A percentile compares a stretch with the other conserved stretches of the same genome.
These are phyloP conservation scores for Aspergillus conjunctus DNA, from an alignment of 495 filamentous ascomycete genomes.

Conservation along the genomic window DNA sequence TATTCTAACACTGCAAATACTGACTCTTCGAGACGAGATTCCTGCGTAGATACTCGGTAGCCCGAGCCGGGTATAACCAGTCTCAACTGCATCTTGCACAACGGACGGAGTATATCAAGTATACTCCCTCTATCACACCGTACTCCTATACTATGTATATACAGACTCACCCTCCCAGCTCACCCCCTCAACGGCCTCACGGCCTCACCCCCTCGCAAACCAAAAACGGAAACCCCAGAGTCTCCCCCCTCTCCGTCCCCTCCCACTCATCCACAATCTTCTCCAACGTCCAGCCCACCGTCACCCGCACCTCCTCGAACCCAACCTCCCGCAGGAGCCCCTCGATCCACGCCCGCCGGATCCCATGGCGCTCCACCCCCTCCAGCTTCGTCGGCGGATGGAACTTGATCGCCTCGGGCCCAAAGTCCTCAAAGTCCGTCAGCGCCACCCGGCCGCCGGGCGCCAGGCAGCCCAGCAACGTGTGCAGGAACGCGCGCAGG, in stretches of 20 bases:
- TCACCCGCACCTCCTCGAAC: constrained; percentile 48
- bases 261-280: constrained; percentile 49
- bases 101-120: too few relatives aligned
- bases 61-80: too few relatives aligned
- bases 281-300: constrained; percentile 44
- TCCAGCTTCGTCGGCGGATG: constrained; percentile 54
- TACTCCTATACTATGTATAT: too few relatives aligned
- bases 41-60: too few relatives aligned
- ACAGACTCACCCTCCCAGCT: too few relatives aligned
- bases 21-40: too few relatives aligned
- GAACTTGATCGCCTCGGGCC: constrained; percentile 51
- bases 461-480: constrained; percentile 45
- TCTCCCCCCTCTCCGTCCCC: constrained; percentile 31
- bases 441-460: constrained; percentile 48
- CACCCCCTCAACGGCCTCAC: neutral
- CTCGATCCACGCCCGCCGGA: constrained; percentile 41
- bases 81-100: too few relatives aligned
- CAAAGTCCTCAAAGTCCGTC: constrained; percentile 62
- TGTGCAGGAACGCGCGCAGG: constrained; percentile 38
- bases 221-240: constrained; percentile 54
- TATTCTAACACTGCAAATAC: too few relatives aligned
- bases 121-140: too few relatives aligned
- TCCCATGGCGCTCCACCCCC: constrained; percentile 57
- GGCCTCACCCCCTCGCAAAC: constrained; percentile 44
- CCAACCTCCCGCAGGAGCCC: constrained; percentile 45